These are phyloP conservation scores for Phytophthora cryptogea DNA, from an alignment of 352 stramenopile genomes.

Conservation along the genomic window DNA sequence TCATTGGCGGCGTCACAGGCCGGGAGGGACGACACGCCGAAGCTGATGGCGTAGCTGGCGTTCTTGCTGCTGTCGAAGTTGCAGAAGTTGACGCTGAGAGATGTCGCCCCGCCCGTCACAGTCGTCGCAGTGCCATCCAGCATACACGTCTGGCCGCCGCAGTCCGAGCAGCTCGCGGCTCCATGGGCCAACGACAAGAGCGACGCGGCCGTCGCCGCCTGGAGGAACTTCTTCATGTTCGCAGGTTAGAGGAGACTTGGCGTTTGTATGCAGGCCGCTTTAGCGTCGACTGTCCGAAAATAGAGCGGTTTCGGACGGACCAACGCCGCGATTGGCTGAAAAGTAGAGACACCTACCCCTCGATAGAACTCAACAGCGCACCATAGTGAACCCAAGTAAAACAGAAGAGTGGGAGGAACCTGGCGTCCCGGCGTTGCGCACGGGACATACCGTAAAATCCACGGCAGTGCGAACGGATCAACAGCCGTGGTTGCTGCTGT, in stretches of 20 bases:
- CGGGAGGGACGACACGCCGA: slow-evolving; percentile 49
- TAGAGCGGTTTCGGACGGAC: slow-evolving; percentile 25
- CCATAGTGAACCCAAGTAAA: slow-evolving; percentile 17
- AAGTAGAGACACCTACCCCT: slow-evolving; percentile 10
- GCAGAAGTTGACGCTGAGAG: slow-evolving; percentile 63
- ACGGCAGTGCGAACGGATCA: slow-evolving; percentile 12
- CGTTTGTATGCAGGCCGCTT: slow-evolving; percentile 7
- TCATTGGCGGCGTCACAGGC: slow-evolving; percentile 48
- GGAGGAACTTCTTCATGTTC: slow-evolving; percentile 26
- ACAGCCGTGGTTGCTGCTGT: background rate
- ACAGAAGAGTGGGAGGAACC: background rate
- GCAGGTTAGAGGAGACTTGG: slow-evolving; percentile 6
- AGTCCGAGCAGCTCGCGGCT: slow-evolving; percentile 59
- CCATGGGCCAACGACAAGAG: slow-evolving; percentile 17
- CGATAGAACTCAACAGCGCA: slow-evolving; percentile 3
- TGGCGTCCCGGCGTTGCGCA: background rate
- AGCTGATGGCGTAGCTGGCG: slow-evolving; percentile 41
- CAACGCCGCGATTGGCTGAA: slow-evolving; percentile 8
- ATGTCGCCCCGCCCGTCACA: slow-evolving; percentile 44
- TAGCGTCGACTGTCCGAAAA: slow-evolving; percentile 19
- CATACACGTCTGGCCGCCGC: slow-evolving; percentile 56
- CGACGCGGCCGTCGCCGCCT: slow-evolving; percentile 6
- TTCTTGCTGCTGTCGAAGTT: slow-evolving; percentile 56
- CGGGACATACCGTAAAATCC: slow-evolving; percentile 21
- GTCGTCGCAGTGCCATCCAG: slow-evolving; percentile 45